phyloP scores from a whole-genome alignment of 768 basidiomycete genomes.

The Termitomyces bulborhizus region DNA sequence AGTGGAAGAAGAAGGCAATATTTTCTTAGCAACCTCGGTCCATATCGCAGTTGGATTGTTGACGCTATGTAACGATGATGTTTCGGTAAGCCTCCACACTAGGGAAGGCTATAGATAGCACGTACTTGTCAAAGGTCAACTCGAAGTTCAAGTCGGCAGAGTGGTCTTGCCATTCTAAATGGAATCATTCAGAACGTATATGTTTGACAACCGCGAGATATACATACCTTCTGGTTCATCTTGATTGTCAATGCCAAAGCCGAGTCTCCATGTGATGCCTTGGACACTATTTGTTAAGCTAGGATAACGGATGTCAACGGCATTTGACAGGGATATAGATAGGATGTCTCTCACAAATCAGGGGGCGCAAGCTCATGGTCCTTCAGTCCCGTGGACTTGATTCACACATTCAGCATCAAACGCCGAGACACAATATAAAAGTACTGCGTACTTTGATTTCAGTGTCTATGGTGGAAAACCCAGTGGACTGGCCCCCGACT shows the following conservation, averaged over 20 bases:
- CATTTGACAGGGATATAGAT: conserved; percentile 2
- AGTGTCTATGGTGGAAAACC: conserved; percentile 53
- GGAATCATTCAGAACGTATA: conserved; percentile 1
- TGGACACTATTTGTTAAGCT: conserved; percentile 49
- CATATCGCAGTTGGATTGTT: conserved; percentile 53
- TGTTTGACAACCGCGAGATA: not conserved
- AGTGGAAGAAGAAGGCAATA: not conserved
- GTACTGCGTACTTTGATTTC: conserved; percentile 40
- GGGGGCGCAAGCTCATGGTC: conserved; percentile 50
- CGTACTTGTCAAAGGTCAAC: conserved; percentile 43
- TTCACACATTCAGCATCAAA: not conserved
- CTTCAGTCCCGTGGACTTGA: conserved; percentile 45
- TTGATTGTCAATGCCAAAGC: conserved; percentile 47
- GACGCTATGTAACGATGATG: conserved; percentile 27
- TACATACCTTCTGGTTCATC: conserved; percentile 47
- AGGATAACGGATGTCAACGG: not conserved
- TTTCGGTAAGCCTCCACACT: not conserved
- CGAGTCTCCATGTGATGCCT: conserved; percentile 59
- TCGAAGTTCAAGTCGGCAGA: conserved; percentile 46
- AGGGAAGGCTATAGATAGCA: conserved; percentile 4
- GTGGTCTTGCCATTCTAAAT: conserved; percentile 53
- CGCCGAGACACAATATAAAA: not conserved
- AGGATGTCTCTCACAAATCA: conserved; percentile 39
- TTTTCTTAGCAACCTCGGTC: conserved; percentile 15
- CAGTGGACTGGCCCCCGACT: conserved; percentile 55